A percentile compares a stretch with the other conserved stretches of the same genome.
Conservation (phyloP, 2,329 filamentous ascomycete genomes). For the Botrytis paeoniae region DNA sequence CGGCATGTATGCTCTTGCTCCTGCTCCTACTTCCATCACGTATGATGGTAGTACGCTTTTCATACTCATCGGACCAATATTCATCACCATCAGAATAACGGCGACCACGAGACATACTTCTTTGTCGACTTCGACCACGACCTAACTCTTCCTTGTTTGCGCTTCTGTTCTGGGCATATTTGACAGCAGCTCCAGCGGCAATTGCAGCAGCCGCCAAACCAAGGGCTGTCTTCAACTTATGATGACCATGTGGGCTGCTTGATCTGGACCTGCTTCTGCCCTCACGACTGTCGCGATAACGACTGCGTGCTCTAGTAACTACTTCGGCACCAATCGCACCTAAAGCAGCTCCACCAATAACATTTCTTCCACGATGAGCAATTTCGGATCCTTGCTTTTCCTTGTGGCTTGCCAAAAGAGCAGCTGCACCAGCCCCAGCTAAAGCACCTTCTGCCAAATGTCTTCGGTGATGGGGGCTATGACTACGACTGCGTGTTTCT, state of each 20-base stretch:
- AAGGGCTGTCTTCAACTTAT: constrained; percentile 57
- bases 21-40: constrained; percentile 39
- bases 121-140: constrained; percentile 51
- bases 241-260: constrained; percentile 39
- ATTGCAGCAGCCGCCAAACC: constrained; percentile 62
- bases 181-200: constrained; percentile 62
- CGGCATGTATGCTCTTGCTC: constrained; percentile 48
- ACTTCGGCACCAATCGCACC: constrained; percentile 62
- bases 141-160: constrained; percentile 56
- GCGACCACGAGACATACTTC: constrained; percentile 42
- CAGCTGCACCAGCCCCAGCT: constrained; percentile 59
- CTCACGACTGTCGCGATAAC: constrained; percentile 53
- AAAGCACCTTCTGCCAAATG: constrained; percentile 63
- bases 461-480: constrained; percentile 52
- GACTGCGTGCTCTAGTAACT: constrained; percentile 57
- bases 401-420: constrained; percentile 55
- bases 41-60: constrained; percentile 28
- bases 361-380: constrained; percentile 34
- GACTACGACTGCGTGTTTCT: constrained; percentile 49
- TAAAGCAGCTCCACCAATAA: constrained; percentile 54
- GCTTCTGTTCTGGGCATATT: constrained; percentile 60
- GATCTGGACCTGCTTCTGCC: constrained; percentile 39
- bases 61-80: constrained; percentile 31
- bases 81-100: constrained; percentile 41
- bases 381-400: constrained; percentile 39